These are phyloP conservation scores for Ceratobasidium sp. DNA, from an alignment of 1,284 basidiomycete species.

Conservation along the genomic window DNA sequence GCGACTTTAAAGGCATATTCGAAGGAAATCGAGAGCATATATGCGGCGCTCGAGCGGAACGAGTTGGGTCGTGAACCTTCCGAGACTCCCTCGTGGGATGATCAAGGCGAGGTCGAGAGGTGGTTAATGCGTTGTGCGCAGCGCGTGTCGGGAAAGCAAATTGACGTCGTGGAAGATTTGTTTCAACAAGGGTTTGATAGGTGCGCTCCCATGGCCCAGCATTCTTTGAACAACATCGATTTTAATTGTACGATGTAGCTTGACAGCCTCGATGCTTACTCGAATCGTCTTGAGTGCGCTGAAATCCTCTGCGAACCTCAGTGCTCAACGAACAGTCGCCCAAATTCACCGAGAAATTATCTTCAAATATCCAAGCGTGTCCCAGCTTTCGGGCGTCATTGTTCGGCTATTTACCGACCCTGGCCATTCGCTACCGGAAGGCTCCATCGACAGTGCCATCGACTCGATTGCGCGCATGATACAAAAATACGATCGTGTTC, in stretches of 20 bases:
- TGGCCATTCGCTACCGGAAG: background rate
- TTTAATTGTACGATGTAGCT: background rate
- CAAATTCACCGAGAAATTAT: background rate
- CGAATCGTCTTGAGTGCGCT: background rate
- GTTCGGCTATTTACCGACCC: background rate
- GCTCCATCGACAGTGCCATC: background rate
- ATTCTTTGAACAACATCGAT: background rate
- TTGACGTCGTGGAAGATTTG: constrained; percentile 8
- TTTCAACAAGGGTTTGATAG: constrained; percentile 42
- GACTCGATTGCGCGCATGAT: background rate
- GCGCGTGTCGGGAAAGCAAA: background rate
- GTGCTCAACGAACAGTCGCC: background rate
- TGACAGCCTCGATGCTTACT: constrained; percentile 17
- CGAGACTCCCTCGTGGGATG: background rate
- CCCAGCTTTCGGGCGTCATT: background rate
- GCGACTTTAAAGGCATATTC: constrained; percentile 45
- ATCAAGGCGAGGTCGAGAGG: background rate
- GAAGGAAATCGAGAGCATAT: constrained; percentile 48
- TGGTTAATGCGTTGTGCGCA: background rate
- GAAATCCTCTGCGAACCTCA: background rate
- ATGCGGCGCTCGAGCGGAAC: constrained; percentile 40
- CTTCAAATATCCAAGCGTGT: background rate
- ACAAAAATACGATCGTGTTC: background rate
- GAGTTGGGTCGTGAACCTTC: background rate
- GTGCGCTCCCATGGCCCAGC: background rate